Evolutionary conservation across 2,329 filamentous ascomycete genomes (phyloP), one percentile per base, ranked within the genome.

Genomic region (Pseudogymnoascus sp.): DNA sequence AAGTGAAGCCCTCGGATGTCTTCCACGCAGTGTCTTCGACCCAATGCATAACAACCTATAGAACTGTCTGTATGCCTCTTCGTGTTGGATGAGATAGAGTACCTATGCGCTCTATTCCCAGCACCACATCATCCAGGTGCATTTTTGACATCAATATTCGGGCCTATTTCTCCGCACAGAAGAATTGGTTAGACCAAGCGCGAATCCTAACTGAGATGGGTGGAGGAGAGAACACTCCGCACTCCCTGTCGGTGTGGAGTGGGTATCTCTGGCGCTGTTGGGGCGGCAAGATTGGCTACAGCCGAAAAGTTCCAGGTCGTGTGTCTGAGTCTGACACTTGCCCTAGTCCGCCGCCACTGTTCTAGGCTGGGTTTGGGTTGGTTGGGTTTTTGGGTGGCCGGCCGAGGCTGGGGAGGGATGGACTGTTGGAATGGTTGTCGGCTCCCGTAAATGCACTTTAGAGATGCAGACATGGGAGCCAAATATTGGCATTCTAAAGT

Each of bases 101-200:
- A 23, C 45, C 8, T 19, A 26, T 14, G 12, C 23, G 23, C n/a
- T 8, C 45, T 19, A 52, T 52, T 31, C 45, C 45, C 45, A 52
- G 26, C 45, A 26, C 45, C 26, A 52, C 16, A 26, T 52, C 45
- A 29, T 29, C 45, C 16, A 41, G 4, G 8, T 6, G 14, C 37
- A 14, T 45, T 11, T n/a, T 52, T 52, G 45, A 52, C 45, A 52
- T 52, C 45, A 52, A 52, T 52, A 52, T 52, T 52, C 45, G 45
- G 45, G 23, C 45, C 45, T 52, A 52, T 52, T 52, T 52, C 26
- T 52, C 45, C 45, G 45, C 45, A 31, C n/a, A 7, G 26, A 52
- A 52, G 10, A 14, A 41, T 8, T 7, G 45, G 45, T 31, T 31
- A 52, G 26, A 52, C 26, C 23, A 52, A 52, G 16, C 43, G 43